Conservation (phyloP, 495 filamentous ascomycete genomes). For the Pyronema omphalodes region DNA sequence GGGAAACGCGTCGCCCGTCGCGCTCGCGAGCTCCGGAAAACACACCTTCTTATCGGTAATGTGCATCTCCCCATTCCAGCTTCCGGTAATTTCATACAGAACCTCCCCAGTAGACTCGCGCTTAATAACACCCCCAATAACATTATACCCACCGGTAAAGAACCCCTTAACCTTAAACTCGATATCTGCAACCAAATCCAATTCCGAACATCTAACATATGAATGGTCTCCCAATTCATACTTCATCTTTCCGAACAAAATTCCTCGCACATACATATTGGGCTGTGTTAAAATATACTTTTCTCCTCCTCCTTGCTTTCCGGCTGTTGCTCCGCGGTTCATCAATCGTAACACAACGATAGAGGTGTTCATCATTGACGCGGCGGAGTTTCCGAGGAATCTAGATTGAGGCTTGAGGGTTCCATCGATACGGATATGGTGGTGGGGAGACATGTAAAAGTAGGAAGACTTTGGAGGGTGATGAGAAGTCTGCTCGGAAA, state of each 20-base stretch:
- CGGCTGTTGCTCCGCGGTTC: conserved; percentile 35
- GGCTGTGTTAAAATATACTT: conserved; percentile 88
- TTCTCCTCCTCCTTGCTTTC: conserved; percentile 48
- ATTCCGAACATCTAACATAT: conserved; percentile 79
- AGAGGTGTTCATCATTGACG: conserved; percentile 86
- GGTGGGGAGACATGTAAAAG: conserved; percentile 94
- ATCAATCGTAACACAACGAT: conserved; percentile 70
- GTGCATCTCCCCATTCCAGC: conserved; percentile 89
- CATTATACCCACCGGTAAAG: conserved; percentile 90
- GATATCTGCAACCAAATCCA: conserved; percentile 71
- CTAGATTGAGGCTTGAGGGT: conserved; percentile 91
- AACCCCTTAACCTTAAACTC: conserved; percentile 99
- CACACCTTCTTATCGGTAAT: conserved; percentile 65
- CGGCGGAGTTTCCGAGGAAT: conserved; percentile 92
- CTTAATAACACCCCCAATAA: conserved; percentile 81
- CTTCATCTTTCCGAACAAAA: conserved; percentile 98
- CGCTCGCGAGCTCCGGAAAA: conserved; percentile 1
- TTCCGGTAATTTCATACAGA: conserved; percentile 74
- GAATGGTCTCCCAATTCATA: conserved; percentile 97
- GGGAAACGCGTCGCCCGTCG: neutral
- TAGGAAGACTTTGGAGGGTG: conserved; percentile 98
- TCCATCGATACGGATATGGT: conserved; percentile 87
- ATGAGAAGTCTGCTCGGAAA: conserved; percentile 93
- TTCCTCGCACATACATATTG: conserved; percentile 97
- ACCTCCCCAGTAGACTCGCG: conserved; percentile 70